Evolutionary conservation across 805 yeast species (phyloP).

Genomic region (Sungouiella thailandica): DNA sequence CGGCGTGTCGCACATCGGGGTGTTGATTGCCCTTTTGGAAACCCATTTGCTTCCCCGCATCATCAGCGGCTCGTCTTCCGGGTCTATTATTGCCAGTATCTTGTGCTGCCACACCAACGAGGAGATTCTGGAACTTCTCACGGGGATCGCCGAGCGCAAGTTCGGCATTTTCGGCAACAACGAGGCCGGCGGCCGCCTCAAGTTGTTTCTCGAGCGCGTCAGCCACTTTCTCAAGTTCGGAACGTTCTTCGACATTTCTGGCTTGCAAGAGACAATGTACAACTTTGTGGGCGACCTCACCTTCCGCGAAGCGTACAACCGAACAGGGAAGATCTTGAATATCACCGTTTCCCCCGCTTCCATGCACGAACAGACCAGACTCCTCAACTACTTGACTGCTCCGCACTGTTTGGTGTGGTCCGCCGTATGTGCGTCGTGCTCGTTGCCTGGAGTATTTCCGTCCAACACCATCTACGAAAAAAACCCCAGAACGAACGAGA

Average conservation of each 20-base stretch:
- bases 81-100: constrained; percentile 89
- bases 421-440: constrained; percentile 90
- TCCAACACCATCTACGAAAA: constrained; percentile 83
- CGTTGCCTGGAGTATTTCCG: constrained; percentile 88
- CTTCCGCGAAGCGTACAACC: constrained; percentile 88
- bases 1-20: constrained; percentile 92
- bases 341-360: constrained; percentile 93
- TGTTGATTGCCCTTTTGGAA: constrained; percentile 71
- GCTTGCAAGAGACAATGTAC: constrained; percentile 68
- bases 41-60: constrained; percentile 76
- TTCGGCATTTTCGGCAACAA: constrained; percentile 44
- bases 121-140: constrained; percentile 57
- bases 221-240: constrained; percentile 73
- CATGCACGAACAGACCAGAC: constrained; percentile 82
- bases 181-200: constrained; percentile 45
- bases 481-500: constrained; percentile 63
- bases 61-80: constrained; percentile 92
- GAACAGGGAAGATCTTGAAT: constrained; percentile 89
- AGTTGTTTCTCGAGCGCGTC: constrained; percentile 38
- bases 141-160: constrained; percentile 53
- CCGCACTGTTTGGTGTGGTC: constrained; percentile 83
- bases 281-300: constrained; percentile 84
- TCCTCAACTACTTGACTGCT: constrained; percentile 74
- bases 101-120: constrained; percentile 75
- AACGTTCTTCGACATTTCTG: constrained; percentile 78